Evolutionary conservation across 257 asterid genomes (phyloP), one percentile per base, ranked within the genome.

Genomic region (Solanum dulcamara): DNA sequence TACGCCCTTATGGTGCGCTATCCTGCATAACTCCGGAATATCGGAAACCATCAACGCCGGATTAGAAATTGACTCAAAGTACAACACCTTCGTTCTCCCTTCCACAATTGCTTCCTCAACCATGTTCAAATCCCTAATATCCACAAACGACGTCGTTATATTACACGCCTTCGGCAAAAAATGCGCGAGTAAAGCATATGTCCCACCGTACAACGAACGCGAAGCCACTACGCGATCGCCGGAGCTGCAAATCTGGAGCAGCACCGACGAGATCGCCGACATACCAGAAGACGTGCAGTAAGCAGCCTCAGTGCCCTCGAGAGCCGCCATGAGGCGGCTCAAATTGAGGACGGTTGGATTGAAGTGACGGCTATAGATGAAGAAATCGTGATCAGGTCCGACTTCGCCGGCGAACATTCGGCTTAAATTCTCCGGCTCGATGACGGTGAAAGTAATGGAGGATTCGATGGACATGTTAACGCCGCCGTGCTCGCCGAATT

Each of bases 391-490:
- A 74, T 94, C 98, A 40, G 98, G 93, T 13, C 98, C 99, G 10
- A 96, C 89, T 67, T 96, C 98, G 2, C 99, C 99, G 83, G 92
- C 32, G 89, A 96, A 96, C 98, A 96, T 95, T 33, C 98, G 94
- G 42, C 94, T 85, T 96, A 96, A 91, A 67, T 97, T 95, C 28
- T 96, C 98, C 0, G 98, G 92, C 84, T 95, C 99, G 98, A 95
- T 95, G 44, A 96, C 99, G 33, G 99, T 96, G 93, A 96, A 96
- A 83, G 99, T 94, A 85, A 98, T 98, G 74, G 99, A 96, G 30
- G 99, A 97, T 89, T 96, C 99, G 86, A 96, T 96, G 33, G 98
- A 96, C 99, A 96, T 94, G 94, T 95, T 95, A 1, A 96, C 98
- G 55, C 99, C 99, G 62, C 99, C 99, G 83, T 96, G 99, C 90